Evolutionary conservation across 2,329 filamentous ascomycete genomes (phyloP).

Genomic region (Clarireedia paspali): DNA sequence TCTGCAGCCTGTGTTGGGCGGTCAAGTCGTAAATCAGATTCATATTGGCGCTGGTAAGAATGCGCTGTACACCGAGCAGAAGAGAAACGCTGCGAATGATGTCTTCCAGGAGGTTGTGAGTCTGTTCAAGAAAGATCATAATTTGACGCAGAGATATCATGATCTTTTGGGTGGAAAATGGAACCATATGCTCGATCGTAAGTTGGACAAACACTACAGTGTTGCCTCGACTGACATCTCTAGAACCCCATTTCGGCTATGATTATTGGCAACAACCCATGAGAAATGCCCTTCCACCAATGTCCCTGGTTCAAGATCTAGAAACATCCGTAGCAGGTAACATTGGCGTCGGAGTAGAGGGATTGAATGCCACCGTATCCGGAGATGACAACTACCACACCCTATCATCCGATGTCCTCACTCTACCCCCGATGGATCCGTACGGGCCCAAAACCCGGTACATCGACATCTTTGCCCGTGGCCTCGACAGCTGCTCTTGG

Average conservation of each 20-base stretch:
- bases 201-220: slow-evolving; percentile 12
- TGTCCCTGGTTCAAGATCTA: slow-evolving; percentile 50
- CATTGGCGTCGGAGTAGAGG: slow-evolving; percentile 57
- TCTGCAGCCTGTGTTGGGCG: slow-evolving; percentile 51
- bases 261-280: slow-evolving; percentile 59
- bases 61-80: slow-evolving; percentile 46
- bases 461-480: slow-evolving; percentile 57
- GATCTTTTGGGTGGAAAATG: slow-evolving; percentile 53
- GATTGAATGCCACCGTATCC: slow-evolving; percentile 57
- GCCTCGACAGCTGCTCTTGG: slow-evolving; percentile 45
- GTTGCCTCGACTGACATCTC: too few species aligned
- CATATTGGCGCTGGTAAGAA: slow-evolving; percentile 44
- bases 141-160: slow-evolving; percentile 50
- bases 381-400: slow-evolving; percentile 58
- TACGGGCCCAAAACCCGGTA: slow-evolving; percentile 49
- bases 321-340: slow-evolving; percentile 54
- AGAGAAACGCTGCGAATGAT: slow-evolving; percentile 48
- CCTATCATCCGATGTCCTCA: slow-evolving; percentile 45
- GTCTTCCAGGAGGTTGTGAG: slow-evolving; percentile 44
- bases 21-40: slow-evolving; percentile 47
- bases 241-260: slow-evolving; percentile 46
- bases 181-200: slow-evolving; percentile 52
- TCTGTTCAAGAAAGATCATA: slow-evolving; percentile 48
- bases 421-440: slow-evolving; percentile 48
- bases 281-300: slow-evolving; percentile 56